phyloP scores from a whole-genome alignment of 306 rosid species.

The Urtica urens region DNA sequence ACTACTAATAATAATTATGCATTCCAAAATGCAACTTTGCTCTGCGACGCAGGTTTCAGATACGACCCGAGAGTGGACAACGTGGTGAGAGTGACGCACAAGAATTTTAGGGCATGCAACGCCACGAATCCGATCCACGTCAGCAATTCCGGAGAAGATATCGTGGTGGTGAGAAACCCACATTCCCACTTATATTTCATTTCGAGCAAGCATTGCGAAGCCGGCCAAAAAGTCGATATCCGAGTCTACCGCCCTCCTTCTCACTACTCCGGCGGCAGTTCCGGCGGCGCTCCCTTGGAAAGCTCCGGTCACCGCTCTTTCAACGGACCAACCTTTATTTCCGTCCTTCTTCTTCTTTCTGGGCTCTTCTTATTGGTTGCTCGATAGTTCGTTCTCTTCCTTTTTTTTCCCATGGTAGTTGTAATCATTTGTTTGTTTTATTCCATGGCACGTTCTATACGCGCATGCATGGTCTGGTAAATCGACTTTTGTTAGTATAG shows the following conservation, averaged over 20 bases:
- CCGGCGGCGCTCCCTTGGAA: neutral
- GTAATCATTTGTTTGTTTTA: no score
- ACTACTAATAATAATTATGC: no score
- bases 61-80: constrained; percentile 13
- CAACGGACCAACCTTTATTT: no score
- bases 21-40: no score
- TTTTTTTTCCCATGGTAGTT: no score
- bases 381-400: no score
- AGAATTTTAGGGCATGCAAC: constrained; percentile 17
- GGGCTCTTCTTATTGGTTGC: no score
- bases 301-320: no score
- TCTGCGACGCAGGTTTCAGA: constrained; percentile 20
- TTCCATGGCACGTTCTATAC: no score
- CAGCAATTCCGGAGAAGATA: constrained; percentile 10
- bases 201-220: constrained; percentile 22
- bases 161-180: constrained; percentile 3
- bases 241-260: constrained; percentile 5
- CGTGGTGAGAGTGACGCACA: constrained; percentile 18
- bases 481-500: no score
- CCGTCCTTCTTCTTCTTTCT: no score
- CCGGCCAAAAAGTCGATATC: constrained; percentile 26
- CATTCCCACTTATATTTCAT: constrained; percentile 23
- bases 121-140: constrained; percentile 5
- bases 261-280: neutral
- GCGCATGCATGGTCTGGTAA: no score